phyloP scores from a whole-genome alignment of 176 grass and related monocot genomes.

The Tillandsia fasciculata region DNA sequence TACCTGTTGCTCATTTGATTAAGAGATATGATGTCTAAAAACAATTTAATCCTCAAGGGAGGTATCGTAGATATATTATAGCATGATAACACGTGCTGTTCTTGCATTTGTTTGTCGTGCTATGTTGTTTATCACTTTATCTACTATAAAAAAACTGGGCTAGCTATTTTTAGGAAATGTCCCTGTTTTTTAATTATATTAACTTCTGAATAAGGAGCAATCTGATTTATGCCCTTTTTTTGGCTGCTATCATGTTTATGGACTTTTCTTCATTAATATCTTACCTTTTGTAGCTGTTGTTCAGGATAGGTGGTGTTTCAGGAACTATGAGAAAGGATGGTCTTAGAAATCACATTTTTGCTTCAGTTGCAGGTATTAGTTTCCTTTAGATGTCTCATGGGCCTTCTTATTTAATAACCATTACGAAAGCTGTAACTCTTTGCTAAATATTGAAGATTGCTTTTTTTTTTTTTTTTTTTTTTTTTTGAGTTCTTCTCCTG shows the following conservation, averaged over 20 bases:
- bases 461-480: neutral
- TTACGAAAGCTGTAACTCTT: neutral
- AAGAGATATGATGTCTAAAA: no score
- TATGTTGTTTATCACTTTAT: no score
- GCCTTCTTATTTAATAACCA: neutral
- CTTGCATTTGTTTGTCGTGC: no score
- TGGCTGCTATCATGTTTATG: neutral
- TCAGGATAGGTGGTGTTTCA: slow-evolving; percentile 46
- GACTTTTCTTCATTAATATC: neutral
- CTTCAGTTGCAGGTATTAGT: slow-evolving; percentile 54
- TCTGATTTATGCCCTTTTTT: neutral
- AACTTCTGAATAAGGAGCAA: neutral
- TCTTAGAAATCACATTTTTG: slow-evolving; percentile 38
- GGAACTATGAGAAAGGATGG: slow-evolving; percentile 33
- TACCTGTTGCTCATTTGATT: no score
- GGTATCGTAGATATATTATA: no score
- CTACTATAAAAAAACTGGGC: no score
- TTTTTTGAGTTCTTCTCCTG: neutral
- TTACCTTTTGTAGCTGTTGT: slow-evolving; percentile 20
- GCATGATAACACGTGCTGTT: no score
- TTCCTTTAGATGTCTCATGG: slow-evolving; percentile 7
- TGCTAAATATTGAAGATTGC: neutral
- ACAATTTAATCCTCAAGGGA: no score
- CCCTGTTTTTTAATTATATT: no score
- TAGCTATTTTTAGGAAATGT: no score